Conservation (phyloP, 495 filamentous ascomycete species). For the Alectoria sarmentosa region DNA sequence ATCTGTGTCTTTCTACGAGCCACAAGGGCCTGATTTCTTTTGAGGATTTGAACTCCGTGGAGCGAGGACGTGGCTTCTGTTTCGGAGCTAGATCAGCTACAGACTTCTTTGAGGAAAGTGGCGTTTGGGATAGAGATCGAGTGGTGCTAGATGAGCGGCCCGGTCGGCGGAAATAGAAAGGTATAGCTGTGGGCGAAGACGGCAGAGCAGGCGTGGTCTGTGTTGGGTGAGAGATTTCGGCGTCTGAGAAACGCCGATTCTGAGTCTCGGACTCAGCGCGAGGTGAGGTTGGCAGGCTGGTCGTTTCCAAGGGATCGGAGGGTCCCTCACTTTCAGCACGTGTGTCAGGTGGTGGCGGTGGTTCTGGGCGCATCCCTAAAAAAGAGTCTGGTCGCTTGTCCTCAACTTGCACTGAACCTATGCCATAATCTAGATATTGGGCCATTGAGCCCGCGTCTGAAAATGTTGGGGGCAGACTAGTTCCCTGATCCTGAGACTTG, state of each 20-base stretch:
- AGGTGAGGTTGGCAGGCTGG: conserved; percentile 7
- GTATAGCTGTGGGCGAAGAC: conserved; percentile 43
- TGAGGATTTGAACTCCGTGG: conserved; percentile 39
- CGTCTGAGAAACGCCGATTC: neutral
- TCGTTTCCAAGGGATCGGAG: conserved; percentile 20
- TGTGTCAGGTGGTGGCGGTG: conserved; percentile 31
- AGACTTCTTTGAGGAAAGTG: conserved; percentile 23
- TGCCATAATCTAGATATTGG: conserved; percentile 8
- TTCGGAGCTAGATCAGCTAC: conserved; percentile 33
- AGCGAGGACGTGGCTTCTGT: conserved; percentile 35
- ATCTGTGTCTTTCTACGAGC: conserved; percentile 42
- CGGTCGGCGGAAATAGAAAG: conserved; percentile 44
- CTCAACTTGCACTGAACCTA: conserved; percentile 9
- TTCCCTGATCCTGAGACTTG: conserved; percentile 15
- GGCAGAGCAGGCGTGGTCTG: conserved; percentile 22
- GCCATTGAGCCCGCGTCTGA: conserved; percentile 13
- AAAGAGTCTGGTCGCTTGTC: conserved; percentile 38
- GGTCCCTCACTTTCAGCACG: conserved; percentile 5
- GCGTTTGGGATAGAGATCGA: conserved; percentile 33
- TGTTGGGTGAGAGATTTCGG: conserved; percentile 1
- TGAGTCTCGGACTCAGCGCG: conserved; percentile 4
- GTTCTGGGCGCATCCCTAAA: conserved; percentile 46
- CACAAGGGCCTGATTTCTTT: conserved; percentile 44
- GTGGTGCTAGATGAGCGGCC: conserved; percentile 33
- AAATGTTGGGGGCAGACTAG: conserved; percentile 3